A percentile compares a stretch with the other conserved stretches of the same genome.
Evolutionary conservation across 495 filamentous ascomycete genomes (phyloP).

Genomic region (Collariella sp.): DNA sequence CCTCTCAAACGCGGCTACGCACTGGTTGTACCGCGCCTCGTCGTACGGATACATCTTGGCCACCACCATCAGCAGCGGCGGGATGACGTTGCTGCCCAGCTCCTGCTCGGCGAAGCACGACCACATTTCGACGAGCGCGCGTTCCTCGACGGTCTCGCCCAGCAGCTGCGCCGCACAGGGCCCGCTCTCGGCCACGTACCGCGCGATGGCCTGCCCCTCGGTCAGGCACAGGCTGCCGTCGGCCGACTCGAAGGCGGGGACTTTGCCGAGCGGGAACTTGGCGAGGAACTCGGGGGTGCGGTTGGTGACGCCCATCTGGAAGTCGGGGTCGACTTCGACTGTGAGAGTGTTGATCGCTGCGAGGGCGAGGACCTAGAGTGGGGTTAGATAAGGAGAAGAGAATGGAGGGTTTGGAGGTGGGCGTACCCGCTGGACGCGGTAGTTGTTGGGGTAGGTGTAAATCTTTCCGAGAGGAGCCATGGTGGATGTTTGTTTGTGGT

Average conservation of each 20-base stretch:
- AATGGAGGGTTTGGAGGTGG: neutral
- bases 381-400: neutral
- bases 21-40: constrained; percentile 27
- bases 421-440: constrained; percentile 43
- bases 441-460: constrained; percentile 40
- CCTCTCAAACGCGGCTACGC: constrained; percentile 23
- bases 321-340: constrained; percentile 33
- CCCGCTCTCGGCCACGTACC: constrained; percentile 46
- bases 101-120: constrained; percentile 41
- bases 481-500: neutral
- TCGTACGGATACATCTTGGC: constrained; percentile 34
- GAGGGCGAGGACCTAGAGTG: constrained; percentile 39
- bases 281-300: constrained; percentile 42
- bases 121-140: constrained; percentile 46
- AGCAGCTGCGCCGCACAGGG: constrained; percentile 44
- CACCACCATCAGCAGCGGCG: constrained; percentile 27
- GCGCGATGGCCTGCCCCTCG: constrained; percentile 49
- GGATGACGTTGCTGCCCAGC: constrained; percentile 26
- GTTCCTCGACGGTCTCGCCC: constrained; percentile 38
- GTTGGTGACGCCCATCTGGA: constrained; percentile 40
- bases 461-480: constrained; percentile 51
- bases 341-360: constrained; percentile 47
- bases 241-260: constrained; percentile 47
- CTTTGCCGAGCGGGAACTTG: constrained; percentile 56
- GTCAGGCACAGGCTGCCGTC: constrained; percentile 41